A percentile compares a stretch with the other conserved stretches of the same genome.
These are phyloP conservation scores for Punica granatum DNA, from an alignment of 345 rosid species.

Conservation along the genomic window DNA sequence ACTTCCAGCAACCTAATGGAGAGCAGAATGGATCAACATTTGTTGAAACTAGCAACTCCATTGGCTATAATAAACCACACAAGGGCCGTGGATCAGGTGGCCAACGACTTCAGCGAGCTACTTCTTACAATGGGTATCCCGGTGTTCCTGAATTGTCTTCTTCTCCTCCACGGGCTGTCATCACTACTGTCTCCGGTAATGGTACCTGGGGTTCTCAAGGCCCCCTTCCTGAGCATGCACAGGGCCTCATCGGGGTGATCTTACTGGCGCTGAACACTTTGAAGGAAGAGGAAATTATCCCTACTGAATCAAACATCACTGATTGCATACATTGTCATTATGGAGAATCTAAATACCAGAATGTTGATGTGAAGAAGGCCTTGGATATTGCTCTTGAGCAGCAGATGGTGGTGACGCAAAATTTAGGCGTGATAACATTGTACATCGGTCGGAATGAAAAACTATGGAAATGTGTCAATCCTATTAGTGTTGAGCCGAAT, in stretches of 20 bases:
- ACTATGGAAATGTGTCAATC: constrained; percentile 78
- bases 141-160: constrained; percentile 24
- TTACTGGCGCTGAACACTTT: constrained; percentile 64
- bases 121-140: constrained; percentile 16
- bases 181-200: constrained; percentile 22
- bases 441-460: constrained; percentile 58
- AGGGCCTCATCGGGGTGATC: constrained; percentile 77
- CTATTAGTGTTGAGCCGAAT: constrained; percentile 49
- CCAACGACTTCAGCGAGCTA: constrained; percentile 21
- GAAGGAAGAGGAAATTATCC: constrained; percentile 63
- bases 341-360: constrained; percentile 59
- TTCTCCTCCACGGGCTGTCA: constrained; percentile 15
- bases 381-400: constrained; percentile 61
- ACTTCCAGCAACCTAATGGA: constrained; percentile 26
- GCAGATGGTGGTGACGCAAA: constrained; percentile 46
- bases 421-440: constrained; percentile 46
- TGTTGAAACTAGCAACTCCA: constrained; percentile 18
- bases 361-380: constrained; percentile 60
- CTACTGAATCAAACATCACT: constrained; percentile 62
- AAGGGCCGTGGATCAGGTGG: constrained; percentile 18
- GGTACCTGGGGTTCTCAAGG: constrained; percentile 51
- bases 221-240: constrained; percentile 53
- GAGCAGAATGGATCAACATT: constrained; percentile 32
- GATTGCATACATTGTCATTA: constrained; percentile 50
- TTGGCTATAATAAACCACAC: constrained; percentile 22